phyloP scores from a whole-genome alignment of 2,329 filamentous ascomycete species.

The Sclerotinia glacialis region DNA sequence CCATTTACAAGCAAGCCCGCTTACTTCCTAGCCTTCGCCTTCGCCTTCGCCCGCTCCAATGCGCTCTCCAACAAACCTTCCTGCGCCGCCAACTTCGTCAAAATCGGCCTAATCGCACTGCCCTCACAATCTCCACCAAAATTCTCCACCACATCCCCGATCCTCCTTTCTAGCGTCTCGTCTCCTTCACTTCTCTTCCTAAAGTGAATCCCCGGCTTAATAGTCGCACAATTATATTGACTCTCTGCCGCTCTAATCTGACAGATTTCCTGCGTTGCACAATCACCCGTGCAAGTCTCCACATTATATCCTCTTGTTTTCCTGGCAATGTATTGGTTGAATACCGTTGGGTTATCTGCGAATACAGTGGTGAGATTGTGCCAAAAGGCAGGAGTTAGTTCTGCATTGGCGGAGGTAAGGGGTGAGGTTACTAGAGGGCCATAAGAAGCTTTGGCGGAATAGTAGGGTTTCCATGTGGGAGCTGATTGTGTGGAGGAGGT shows the following conservation, averaged over 20 bases:
- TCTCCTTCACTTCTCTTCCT: slow-evolving; percentile 21
- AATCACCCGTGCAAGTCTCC: slow-evolving; percentile 45
- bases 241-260: slow-evolving; percentile 51
- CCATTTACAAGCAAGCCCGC: neutral
- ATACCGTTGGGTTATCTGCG: slow-evolving; percentile 44
- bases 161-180: neutral
- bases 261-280: slow-evolving; percentile 50
- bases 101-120: slow-evolving; percentile 14
- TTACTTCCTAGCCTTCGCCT: slow-evolving; percentile 12
- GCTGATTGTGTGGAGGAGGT: slow-evolving; percentile 26
- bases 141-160: slow-evolving; percentile 8
- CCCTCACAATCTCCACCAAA: slow-evolving; percentile 21
- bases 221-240: slow-evolving; percentile 45
- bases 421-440: slow-evolving; percentile 43
- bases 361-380: slow-evolving; percentile 54
- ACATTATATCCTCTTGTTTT: slow-evolving; percentile 47
- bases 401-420: slow-evolving; percentile 40
- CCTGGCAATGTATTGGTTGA: slow-evolving; percentile 48
- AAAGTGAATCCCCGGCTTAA: slow-evolving; percentile 24
- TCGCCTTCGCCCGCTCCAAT: slow-evolving; percentile 15
- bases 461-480: slow-evolving; percentile 37
- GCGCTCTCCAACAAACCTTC: slow-evolving; percentile 22
- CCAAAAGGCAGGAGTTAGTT: slow-evolving; percentile 59
- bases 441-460: slow-evolving; percentile 39
- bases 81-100: slow-evolving; percentile 19